Percentiles rank a stretch among this genome's conserved stretches.
phyloP scores from a whole-genome alignment of 768 basidiomycete genomes.

The Vararia minispora region DNA sequence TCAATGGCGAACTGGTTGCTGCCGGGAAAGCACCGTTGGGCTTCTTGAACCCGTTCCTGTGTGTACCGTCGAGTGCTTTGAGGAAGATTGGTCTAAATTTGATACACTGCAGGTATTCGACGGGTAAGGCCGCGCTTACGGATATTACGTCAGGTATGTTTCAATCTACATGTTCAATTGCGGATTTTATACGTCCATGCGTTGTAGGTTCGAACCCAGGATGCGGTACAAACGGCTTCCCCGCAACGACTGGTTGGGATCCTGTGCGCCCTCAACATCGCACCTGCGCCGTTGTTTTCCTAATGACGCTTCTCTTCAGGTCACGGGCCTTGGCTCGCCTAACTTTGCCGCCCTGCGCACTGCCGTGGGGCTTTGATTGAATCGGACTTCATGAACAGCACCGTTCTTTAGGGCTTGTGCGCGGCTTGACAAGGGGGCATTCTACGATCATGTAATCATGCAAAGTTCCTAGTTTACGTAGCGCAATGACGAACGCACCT shows the following conservation, averaged over 20 bases:
- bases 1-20: slow-evolving; percentile 17
- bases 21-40: slow-evolving; percentile 8
- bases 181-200: background rate
- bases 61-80: slow-evolving; percentile 8
- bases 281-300: background rate
- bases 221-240: slow-evolving; percentile 12
- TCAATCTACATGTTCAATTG: too few species aligned
- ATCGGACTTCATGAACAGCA: too few species aligned
- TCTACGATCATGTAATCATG: too few species aligned
- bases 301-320: background rate
- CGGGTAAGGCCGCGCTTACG: slow-evolving; percentile 8
- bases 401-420: too few species aligned
- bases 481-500: too few species aligned
- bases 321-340: slow-evolving; percentile 6
- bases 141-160: slow-evolving; percentile 12
- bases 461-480: too few species aligned
- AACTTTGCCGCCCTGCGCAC: slow-evolving; percentile 4
- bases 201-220: slow-evolving; percentile 7
- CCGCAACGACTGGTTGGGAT: slow-evolving; percentile 8
- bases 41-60: slow-evolving; percentile 15
- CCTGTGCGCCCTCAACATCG: slow-evolving; percentile 2
- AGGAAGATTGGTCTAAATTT: slow-evolving; percentile 12
- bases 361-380: background rate
- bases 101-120: too few species aligned
- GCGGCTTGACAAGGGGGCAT: too few species aligned